Evolutionary conservation across 2,329 filamentous ascomycete genomes (phyloP).

Genomic region (Fusarium equiseti): DNA sequence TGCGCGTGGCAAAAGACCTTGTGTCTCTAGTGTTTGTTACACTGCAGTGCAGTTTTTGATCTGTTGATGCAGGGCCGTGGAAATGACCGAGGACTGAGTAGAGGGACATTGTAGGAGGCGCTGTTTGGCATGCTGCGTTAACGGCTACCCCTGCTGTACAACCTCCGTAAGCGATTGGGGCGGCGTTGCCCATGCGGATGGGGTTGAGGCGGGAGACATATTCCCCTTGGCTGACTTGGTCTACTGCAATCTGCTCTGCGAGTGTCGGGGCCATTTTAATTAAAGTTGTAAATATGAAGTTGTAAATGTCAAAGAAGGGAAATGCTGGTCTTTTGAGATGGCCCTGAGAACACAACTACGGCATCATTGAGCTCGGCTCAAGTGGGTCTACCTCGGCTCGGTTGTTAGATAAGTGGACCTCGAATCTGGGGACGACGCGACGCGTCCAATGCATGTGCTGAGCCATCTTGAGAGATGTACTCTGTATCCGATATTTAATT

Average conservation of each 20-base stretch:
- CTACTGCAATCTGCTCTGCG: constrained; percentile 41
- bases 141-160: constrained; percentile 57
- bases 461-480: neutral
- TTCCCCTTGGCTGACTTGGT: constrained; percentile 34
- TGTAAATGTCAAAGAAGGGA: neutral
- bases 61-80: constrained; percentile 58
- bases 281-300: rapidly evolving
- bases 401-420: neutral
- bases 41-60: constrained; percentile 53
- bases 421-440: neutral
- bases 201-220: constrained; percentile 48
- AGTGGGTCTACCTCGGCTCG: constrained; percentile 23
- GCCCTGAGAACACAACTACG: neutral
- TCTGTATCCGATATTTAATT: too few relatives aligned
- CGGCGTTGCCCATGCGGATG: constrained; percentile 49
- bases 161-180: constrained; percentile 59
- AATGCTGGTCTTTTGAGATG: neutral
- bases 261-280: constrained; percentile 25
- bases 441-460: neutral
- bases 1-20: constrained; percentile 60
- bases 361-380: constrained; percentile 4
- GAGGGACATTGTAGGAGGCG: constrained; percentile 54
- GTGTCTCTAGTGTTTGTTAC: constrained; percentile 58
- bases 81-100: constrained; percentile 62
- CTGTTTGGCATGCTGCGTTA: constrained; percentile 56